phyloP scores from a whole-genome alignment of 1,139 yeast species.

The Saccharomycopsis phalli region DNA sequence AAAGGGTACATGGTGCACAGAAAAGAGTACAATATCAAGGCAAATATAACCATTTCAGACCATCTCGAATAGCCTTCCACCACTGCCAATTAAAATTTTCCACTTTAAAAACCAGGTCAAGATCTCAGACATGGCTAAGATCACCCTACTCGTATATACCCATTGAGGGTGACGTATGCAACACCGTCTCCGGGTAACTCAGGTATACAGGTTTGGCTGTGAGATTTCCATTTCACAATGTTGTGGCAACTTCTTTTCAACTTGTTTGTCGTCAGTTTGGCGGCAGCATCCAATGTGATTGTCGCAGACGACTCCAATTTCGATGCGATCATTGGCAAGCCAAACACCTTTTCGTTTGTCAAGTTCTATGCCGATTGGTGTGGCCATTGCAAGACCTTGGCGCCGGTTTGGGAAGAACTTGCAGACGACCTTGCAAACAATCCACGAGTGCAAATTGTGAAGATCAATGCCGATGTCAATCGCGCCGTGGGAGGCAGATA shows the following conservation, averaged over 20 bases:
- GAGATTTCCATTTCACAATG: too few relatives aligned
- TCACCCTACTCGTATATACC: too few relatives aligned
- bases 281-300: conserved; percentile 28
- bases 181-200: too few relatives aligned
- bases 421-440: conserved; percentile 40
- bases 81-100: too few relatives aligned
- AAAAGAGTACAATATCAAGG: too few relatives aligned
- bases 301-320: conserved; percentile 42
- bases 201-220: too few relatives aligned
- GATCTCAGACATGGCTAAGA: too few relatives aligned
- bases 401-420: conserved; percentile 55
- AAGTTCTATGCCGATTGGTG: conserved; percentile 82
- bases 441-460: conserved; percentile 43
- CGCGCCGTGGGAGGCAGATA: conserved; percentile 46
- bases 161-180: too few relatives aligned
- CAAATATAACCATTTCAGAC: too few relatives aligned
- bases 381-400: conserved; percentile 61
- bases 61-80: too few relatives aligned
- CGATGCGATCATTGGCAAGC: conserved; percentile 42
- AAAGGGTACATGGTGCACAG: too few relatives aligned
- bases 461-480: conserved; percentile 62
- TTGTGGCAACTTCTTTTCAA: background rate
- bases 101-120: too few relatives aligned
- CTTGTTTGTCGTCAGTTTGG: conserved; percentile 1
- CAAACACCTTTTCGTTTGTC: conserved; percentile 57